These are phyloP conservation scores for Chamaecyparis obtusa DNA, from an alignment of 75 land plant species.

Conservation along the genomic window DNA sequence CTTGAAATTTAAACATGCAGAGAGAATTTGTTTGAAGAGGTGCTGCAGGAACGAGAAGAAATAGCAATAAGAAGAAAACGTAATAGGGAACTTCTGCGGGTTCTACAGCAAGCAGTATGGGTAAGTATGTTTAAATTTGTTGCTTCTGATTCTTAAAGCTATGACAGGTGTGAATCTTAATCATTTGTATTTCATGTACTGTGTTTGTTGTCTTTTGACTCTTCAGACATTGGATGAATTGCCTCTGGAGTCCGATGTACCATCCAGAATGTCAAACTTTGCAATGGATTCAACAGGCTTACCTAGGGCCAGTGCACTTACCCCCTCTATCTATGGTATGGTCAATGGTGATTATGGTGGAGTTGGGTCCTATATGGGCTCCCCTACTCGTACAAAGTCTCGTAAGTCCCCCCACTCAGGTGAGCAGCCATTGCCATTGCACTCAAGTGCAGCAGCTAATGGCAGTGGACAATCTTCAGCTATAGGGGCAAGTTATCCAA, in stretches of 20 bases:
- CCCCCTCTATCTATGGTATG: constrained; percentile 39
- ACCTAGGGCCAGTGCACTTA: constrained; percentile 55
- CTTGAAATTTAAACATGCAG: constrained; percentile 31
- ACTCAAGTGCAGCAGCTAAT: constrained; percentile 38
- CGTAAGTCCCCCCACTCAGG: constrained; percentile 58
- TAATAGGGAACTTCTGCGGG: constrained; percentile 49
- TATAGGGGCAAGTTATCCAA: constrained; percentile 19
- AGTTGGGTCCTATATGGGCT: constrained; percentile 47
- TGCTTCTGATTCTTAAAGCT: not conserved
- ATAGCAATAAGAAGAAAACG: constrained; percentile 68
- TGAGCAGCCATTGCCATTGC: constrained; percentile 45
- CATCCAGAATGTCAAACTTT: constrained; percentile 41
- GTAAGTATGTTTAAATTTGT: constrained; percentile 24
- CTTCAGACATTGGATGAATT: constrained; percentile 85
- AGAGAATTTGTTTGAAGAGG: constrained; percentile 84
- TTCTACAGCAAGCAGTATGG: constrained; percentile 68
- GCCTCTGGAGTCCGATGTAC: constrained; percentile 72
- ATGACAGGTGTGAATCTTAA: not conserved
- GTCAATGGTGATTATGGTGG: constrained; percentile 30
- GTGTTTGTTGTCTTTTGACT: constrained; percentile 7
- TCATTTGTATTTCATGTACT: constrained; percentile 14
- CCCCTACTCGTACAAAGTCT: constrained; percentile 43
- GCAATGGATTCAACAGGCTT: constrained; percentile 62
- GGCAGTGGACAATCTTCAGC: constrained; percentile 29
- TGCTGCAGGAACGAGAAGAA: constrained; percentile 91